Conservation (phyloP, 495 filamentous ascomycete species). For the Aspergillus olivimuriae region DNA sequence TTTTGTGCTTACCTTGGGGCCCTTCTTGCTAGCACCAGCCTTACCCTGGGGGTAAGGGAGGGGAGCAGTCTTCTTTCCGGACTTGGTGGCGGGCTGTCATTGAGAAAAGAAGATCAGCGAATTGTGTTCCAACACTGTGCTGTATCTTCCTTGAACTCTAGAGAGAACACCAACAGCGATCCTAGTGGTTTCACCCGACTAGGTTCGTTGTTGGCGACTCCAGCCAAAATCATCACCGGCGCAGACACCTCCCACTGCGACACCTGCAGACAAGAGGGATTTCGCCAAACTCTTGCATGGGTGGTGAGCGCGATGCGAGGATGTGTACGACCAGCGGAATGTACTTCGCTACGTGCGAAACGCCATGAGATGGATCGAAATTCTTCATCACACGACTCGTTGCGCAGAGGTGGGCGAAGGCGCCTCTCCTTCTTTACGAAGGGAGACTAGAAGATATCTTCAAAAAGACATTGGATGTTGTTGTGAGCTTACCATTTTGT, state of each 20-base stretch:
- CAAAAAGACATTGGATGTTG: constrained; percentile 20
- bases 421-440: constrained; percentile 11
- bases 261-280: constrained; percentile 2
- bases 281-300: constrained; percentile 11
- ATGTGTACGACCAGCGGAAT: constrained; percentile 32
- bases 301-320: constrained; percentile 9
- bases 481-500: constrained; percentile 49
- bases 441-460: too few species aligned
- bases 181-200: constrained; percentile 48
- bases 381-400: constrained; percentile 25
- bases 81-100: constrained; percentile 95
- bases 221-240: constrained; percentile 78
- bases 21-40: constrained; percentile 88
- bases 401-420: constrained; percentile 29
- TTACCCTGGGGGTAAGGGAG: constrained; percentile 93
- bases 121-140: constrained; percentile 67
- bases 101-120: constrained; percentile 99
- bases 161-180: constrained; percentile 56
- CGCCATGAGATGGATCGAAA: too few species aligned
- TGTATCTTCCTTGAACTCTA: constrained; percentile 89
- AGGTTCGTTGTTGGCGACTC: constrained; percentile 48
- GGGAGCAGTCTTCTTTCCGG: constrained; percentile 91
- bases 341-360: constrained; percentile 34
- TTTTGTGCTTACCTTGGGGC: constrained; percentile 92
- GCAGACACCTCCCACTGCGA: constrained; percentile 17